phyloP scores from a whole-genome alignment of 768 basidiomycete genomes.

The Amyloporia xantha region DNA sequence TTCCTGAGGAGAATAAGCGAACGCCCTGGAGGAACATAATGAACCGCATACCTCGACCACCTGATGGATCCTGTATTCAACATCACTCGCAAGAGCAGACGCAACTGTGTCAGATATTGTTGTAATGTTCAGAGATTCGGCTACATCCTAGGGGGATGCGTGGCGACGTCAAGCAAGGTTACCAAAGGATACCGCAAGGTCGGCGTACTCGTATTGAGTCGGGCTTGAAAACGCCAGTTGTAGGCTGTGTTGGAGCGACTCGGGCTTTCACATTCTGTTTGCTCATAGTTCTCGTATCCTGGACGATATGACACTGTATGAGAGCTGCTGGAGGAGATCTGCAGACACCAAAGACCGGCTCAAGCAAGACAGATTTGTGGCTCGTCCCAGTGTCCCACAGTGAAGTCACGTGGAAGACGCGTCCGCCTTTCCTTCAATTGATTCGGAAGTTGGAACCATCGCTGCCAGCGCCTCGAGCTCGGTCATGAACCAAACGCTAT shows the following conservation, averaged over 20 bases:
- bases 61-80: constrained; percentile 94
- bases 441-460: too few relatives aligned
- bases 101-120: constrained; percentile 74
- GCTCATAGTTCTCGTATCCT: constrained; percentile 13
- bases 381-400: too few relatives aligned
- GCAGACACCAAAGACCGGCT: background rate
- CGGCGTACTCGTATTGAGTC: constrained; percentile 24
- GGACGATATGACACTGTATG: background rate
- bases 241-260: constrained; percentile 9
- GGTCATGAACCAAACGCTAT: too few relatives aligned
- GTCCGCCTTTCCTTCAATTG: too few relatives aligned
- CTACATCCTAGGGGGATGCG: constrained; percentile 61
- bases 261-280: constrained; percentile 16
- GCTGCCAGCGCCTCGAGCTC: too few relatives aligned
- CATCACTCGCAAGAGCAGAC: constrained; percentile 85
- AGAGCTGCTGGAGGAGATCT: background rate
- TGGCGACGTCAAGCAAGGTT: constrained; percentile 2
- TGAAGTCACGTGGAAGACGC: background rate
- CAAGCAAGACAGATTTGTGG: background rate
- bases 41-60: constrained; percentile 71
- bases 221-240: constrained; percentile 24
- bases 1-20: constrained; percentile 46
- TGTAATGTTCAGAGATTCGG: constrained; percentile 78
- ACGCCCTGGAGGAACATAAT: background rate
- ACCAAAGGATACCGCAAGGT: constrained; percentile 6